These are phyloP conservation scores for Pleurotus eryngii DNA, from an alignment of 768 basidiomycete genomes.

Conservation along the genomic window DNA sequence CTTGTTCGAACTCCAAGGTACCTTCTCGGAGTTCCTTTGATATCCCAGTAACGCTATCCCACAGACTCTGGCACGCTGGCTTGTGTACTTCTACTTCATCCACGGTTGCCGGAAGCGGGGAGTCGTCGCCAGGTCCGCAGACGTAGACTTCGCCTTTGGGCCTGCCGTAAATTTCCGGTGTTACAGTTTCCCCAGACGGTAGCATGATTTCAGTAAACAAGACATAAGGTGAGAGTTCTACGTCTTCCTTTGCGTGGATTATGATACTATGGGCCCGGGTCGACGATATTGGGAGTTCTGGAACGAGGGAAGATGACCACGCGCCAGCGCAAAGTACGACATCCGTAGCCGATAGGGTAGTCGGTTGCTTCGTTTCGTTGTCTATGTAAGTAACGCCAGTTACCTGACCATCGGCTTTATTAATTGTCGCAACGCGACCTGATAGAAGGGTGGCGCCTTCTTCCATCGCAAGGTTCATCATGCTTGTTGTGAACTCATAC, in stretches of 20 bases:
- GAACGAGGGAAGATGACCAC: conserved; percentile 69
- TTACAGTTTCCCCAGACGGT: conserved; percentile 22
- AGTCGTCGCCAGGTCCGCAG: conserved; percentile 78
- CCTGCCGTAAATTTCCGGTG: conserved; percentile 72
- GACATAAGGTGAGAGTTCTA: conserved; percentile 66
- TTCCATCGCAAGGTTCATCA: conserved; percentile 62
- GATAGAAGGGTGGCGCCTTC: conserved; percentile 46
- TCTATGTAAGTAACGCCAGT: conserved; percentile 46
- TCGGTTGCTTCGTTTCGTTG: conserved; percentile 19
- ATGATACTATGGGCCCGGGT: conserved; percentile 75
- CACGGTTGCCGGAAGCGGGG: conserved; percentile 62
- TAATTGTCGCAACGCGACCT: conserved; percentile 44
- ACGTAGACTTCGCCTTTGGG: conserved; percentile 66
- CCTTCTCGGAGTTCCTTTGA: conserved; percentile 56
- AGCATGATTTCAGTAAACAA: conserved; percentile 74
- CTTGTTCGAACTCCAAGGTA: conserved; percentile 48
- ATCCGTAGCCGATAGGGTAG: conserved; percentile 55
- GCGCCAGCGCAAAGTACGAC: conserved; percentile 83
- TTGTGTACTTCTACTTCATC: conserved; percentile 66
- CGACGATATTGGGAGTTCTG: conserved; percentile 53
- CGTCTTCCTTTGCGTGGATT: conserved; percentile 43
- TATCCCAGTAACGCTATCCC: conserved; percentile 56
- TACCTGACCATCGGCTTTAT: conserved; percentile 36
- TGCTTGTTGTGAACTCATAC: conserved; percentile 67
- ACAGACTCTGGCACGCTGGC: conserved; percentile 52